These are phyloP conservation scores for Xylariaceae sp. DNA, from an alignment of 2,329 filamentous ascomycete genomes.

Conservation along the genomic window DNA sequence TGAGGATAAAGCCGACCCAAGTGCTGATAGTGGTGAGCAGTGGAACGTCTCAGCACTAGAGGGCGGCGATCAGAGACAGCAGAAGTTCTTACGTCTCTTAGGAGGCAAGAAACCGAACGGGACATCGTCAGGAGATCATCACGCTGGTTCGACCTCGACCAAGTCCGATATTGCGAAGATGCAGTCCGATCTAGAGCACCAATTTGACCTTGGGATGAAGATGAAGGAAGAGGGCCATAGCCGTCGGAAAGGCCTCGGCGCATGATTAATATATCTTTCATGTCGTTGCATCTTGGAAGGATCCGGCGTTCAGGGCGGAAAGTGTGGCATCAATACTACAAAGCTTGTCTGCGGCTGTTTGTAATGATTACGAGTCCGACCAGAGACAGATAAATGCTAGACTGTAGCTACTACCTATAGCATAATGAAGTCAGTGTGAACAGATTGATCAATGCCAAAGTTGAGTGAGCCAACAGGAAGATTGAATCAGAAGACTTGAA, in stretches of 20 bases:
- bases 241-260: conserved; percentile 51
- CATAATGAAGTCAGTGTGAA: no score
- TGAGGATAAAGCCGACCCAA: conserved; percentile 18
- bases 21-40: conserved; percentile 34
- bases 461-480: no score
- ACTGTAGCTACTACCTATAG: no score
- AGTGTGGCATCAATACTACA: conserved; percentile 8
- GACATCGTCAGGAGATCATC: conserved; percentile 10
- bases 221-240: conserved; percentile 51
- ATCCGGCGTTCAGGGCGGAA: conserved; percentile 11
- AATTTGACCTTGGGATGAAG: conserved; percentile 54
- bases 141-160: conserved; percentile 14
- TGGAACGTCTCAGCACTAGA: conserved; percentile 53
- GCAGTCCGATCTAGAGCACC: conserved; percentile 52
- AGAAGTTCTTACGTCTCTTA: conserved; percentile 55
- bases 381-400: no score
- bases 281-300: background rate
- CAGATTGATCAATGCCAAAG: no score
- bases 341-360: background rate
- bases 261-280: conserved; percentile 23
- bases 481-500: no score
- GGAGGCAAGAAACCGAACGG: conserved; percentile 45
- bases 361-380: background rate
- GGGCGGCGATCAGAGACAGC: conserved; percentile 48
- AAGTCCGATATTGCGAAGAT: conserved; percentile 26